Evolutionary conservation across 129 eudicot species (phyloP).

Genomic region (Flaveria ramosissima): DNA sequence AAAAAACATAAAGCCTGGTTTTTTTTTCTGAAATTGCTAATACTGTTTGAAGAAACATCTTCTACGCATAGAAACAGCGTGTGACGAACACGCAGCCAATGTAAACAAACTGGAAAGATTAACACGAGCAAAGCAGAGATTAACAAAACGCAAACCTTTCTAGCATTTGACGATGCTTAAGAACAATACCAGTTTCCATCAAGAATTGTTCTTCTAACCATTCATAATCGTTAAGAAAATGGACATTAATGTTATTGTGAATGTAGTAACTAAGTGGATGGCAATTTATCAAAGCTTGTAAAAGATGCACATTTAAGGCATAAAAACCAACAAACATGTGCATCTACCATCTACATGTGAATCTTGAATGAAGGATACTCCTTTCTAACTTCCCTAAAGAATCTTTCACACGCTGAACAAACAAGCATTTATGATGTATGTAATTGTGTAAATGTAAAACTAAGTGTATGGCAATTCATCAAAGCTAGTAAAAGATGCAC

Average conservation of each 20-base stretch:
- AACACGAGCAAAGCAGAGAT: neutral
- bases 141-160: neutral
- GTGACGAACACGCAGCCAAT: neutral
- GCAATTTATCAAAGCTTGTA: neutral
- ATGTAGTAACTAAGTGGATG: neutral
- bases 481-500: no score
- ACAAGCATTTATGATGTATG: no score
- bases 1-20: neutral
- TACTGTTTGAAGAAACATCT: neutral
- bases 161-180: neutral
- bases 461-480: no score
- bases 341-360: neutral
- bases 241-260: neutral
- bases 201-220: neutral
- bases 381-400: no score
- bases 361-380: neutral
- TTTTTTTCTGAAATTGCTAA: neutral
- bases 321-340: neutral
- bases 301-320: neutral
- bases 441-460: no score
- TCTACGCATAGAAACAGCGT: neutral
- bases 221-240: neutral
- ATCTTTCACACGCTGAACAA: no score
- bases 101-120: neutral
- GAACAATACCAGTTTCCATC: neutral